Evolutionary conservation across 495 filamentous ascomycete genomes (phyloP).

Genomic region (Penicillium cinerascens): DNA sequence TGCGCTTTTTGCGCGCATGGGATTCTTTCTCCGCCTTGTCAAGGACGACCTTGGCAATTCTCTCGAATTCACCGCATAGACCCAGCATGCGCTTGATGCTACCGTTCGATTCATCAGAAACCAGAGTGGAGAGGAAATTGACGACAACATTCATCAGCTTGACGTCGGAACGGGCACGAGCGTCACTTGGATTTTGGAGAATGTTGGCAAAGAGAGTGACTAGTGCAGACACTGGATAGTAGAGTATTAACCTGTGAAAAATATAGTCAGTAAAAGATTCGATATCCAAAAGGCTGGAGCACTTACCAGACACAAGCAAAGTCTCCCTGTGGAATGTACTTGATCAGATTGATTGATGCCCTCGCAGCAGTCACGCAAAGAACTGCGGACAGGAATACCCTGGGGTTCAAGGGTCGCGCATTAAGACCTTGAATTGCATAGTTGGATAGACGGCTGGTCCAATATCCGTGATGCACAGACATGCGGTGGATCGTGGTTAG

Average conservation of each 20-base stretch:
- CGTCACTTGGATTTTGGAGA: constrained; percentile 90
- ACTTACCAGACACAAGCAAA: constrained; percentile 93
- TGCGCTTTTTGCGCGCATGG: constrained; percentile 74
- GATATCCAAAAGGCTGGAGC: background rate
- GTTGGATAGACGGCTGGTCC: constrained; percentile 92
- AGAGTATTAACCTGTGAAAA: constrained; percentile 76
- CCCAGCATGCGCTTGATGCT: constrained; percentile 89
- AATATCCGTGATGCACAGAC: constrained; percentile 97
- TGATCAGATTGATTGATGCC: constrained; percentile 88
- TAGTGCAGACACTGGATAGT: constrained; percentile 93
- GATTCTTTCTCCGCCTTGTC: constrained; percentile 85
- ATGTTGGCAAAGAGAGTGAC: constrained; percentile 97
- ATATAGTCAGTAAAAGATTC: background rate
- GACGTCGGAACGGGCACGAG: constrained; percentile 81
- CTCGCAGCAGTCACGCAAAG: constrained; percentile 89
- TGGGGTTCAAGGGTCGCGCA: constrained; percentile 81
- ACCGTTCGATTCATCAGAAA: constrained; percentile 71
- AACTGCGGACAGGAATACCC: constrained; percentile 90
- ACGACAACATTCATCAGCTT: constrained; percentile 90
- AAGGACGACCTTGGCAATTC: constrained; percentile 88
- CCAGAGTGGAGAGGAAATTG: constrained; percentile 78
- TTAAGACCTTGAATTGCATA: constrained; percentile 94
- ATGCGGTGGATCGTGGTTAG: constrained; percentile 97
- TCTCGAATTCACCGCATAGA: constrained; percentile 90
- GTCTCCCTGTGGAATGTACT: constrained; percentile 94